Conservation (phyloP, 306 rosid genomes). For the Cyclanthera cordifolia region DNA sequence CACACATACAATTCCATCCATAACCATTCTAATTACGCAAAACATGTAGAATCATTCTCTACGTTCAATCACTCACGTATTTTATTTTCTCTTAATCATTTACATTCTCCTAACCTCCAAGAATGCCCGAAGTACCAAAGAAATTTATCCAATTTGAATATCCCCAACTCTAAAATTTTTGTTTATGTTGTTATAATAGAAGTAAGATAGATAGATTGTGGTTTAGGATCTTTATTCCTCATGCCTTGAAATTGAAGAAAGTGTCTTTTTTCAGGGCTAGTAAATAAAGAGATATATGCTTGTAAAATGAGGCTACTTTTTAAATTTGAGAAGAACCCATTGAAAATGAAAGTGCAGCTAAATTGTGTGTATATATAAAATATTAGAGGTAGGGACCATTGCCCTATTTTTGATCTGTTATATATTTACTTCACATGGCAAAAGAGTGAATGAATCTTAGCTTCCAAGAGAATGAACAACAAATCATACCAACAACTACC, state of each 20-base stretch:
- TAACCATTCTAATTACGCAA: too few relatives aligned
- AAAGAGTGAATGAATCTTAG: background rate
- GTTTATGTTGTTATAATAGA: background rate
- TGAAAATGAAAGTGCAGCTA: background rate
- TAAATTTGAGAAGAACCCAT: background rate
- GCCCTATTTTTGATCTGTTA: background rate
- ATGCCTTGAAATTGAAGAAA: constrained; percentile 6
- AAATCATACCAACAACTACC: background rate
- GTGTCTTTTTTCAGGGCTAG: background rate
- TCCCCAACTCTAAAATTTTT: background rate
- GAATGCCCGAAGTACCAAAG: background rate
- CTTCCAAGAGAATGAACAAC: constrained; percentile 4
- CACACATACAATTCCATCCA: too few relatives aligned
- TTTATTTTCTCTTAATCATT: too few relatives aligned
- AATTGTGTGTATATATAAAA: background rate
- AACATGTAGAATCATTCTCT: too few relatives aligned
- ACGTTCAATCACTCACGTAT: too few relatives aligned
- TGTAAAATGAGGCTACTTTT: background rate
- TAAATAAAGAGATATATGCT: background rate
- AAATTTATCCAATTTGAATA: too few relatives aligned
- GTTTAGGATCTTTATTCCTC: background rate
- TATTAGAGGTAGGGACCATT: constrained; percentile 2
- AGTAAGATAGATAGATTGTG: background rate
- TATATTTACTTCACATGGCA: background rate
- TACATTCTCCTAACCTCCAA: too few relatives aligned